Base-by-base conservation (phyloP, 108 stramenopile genomes). In the Schizochytrium sp. region DNA sequence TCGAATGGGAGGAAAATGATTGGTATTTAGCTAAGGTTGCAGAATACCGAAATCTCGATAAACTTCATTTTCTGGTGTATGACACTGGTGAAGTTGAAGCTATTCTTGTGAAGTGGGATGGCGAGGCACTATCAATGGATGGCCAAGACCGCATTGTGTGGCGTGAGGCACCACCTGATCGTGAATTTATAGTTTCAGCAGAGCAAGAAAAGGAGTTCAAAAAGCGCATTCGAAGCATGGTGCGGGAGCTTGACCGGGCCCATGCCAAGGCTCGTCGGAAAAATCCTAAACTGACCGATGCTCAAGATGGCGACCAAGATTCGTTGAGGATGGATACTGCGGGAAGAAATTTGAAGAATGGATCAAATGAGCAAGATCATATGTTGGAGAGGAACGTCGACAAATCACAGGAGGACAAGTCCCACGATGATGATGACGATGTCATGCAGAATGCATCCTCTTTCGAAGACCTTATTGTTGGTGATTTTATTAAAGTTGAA, bases 1-100 rank as follows among this genome's bases (percentile, higher is more conserved):
- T 83, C 10, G 76, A 83, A 49, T 83, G 76, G 76, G 76, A 83
- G 76, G 64, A 38, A 7, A 53, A 53, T 53, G 76, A 83, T 38
- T 83, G 76, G 76, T 83, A 83, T 28, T 53, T 83, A 5, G 76
- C 76, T 38, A 10, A 17, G 8, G 53, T 83, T 40, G 76, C 76
- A 2, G 76, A 47, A 10, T 83, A 83, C 53, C 49, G 47, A 10
- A 83, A 49, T 2, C 2, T 83, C n/a, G 50, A 83, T 2, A 83
- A 83, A 10, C 50, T 83, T 12, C 76, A 83, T 53, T 49, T 83
- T 10, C 15, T 83, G 28, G 15, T 40, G 50, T 83, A 83, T 28
- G 76, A 83, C 15, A 83, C 50, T 8, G 53, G 53, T 10, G 76
- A 83, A 40, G 53, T 83, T n/a, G 76, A 83, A 40, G 53, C 47